These are phyloP conservation scores for Candida krabiensis DNA, from an alignment of 805 yeast species.

Conservation along the genomic window DNA sequence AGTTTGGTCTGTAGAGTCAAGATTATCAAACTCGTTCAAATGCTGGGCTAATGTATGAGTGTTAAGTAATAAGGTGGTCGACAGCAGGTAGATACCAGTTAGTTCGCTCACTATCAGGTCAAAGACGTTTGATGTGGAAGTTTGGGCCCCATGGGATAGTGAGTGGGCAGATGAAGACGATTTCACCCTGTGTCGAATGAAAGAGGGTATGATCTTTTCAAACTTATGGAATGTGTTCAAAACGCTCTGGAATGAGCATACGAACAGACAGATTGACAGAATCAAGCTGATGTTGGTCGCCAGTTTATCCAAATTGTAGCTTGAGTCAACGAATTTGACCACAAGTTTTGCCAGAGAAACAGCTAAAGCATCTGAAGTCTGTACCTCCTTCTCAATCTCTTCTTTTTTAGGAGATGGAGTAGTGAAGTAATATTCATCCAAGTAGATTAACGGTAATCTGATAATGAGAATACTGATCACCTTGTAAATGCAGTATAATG, in stretches of 20 bases:
- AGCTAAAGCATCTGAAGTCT: constrained; percentile 46
- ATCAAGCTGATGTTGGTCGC: constrained; percentile 49
- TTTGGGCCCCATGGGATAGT: neutral
- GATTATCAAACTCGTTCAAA: constrained; percentile 37
- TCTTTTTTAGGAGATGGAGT: neutral
- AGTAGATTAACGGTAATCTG: constrained; percentile 37
- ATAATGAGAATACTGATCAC: constrained; percentile 41
- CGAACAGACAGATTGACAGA: constrained; percentile 57
- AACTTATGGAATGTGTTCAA: constrained; percentile 58
- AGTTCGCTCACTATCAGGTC: constrained; percentile 43
- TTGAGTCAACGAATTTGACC: constrained; percentile 23
- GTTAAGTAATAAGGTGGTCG: constrained; percentile 50
- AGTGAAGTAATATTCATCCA: constrained; percentile 13
- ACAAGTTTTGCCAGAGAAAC: constrained; percentile 45
- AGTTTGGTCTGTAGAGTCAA: constrained; percentile 7
- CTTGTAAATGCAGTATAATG: constrained; percentile 51
- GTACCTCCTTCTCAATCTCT: constrained; percentile 3
- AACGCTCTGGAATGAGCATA: constrained; percentile 66
- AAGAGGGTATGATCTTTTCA: constrained; percentile 21
- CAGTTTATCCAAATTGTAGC: constrained; percentile 38
- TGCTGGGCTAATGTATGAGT: constrained; percentile 46
- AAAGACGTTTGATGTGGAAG: constrained; percentile 22
- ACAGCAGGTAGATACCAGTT: constrained; percentile 49
- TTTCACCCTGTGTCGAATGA: constrained; percentile 1
- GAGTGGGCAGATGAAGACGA: constrained; percentile 1